A percentile compares a stretch with the other conserved stretches of the same genome.
These are phyloP conservation scores for Plenodomus biglobosus DNA, from an alignment of 2,329 filamentous ascomycete genomes.

Conservation along the genomic window DNA sequence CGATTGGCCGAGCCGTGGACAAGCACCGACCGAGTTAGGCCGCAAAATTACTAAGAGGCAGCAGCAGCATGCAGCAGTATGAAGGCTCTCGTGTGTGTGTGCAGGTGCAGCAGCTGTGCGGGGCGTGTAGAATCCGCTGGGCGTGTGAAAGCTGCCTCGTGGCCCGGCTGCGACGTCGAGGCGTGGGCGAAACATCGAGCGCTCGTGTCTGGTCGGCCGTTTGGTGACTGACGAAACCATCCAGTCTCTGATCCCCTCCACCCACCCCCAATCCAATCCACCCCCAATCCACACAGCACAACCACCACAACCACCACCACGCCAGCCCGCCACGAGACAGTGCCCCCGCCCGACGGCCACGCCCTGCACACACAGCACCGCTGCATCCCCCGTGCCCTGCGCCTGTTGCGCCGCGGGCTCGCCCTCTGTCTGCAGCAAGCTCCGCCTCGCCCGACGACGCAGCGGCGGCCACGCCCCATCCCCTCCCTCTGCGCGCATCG, in stretches of 20 bases:
- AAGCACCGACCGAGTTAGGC: slow-evolving; percentile 15
- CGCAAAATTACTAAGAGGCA: slow-evolving; percentile 22
- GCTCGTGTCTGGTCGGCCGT: slow-evolving; percentile 11
- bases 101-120: neutral
- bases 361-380: slow-evolving; percentile 3
- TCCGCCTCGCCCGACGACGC: slow-evolving; percentile 37
- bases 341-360: slow-evolving; percentile 3
- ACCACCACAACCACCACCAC: neutral
- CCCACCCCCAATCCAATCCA: slow-evolving; percentile 19
- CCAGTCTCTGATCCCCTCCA: slow-evolving; percentile 20
- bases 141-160: neutral
- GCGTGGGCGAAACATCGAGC: neutral
- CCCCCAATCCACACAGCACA: neutral
- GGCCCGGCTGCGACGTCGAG: neutral
- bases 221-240: slow-evolving; percentile 14
- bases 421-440: slow-evolving; percentile 15
- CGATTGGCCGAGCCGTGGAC: slow-evolving; percentile 21
- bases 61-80: neutral
- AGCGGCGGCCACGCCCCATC: slow-evolving; percentile 11
- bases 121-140: neutral
- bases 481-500: slow-evolving; percentile 18
- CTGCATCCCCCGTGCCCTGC: slow-evolving; percentile 2
- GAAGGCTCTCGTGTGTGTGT: slow-evolving; percentile 12
- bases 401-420: slow-evolving; percentile 8
- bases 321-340: slow-evolving; percentile 9